Conservation (phyloP, 139 green algal genomes). For the Astrephomene gubernaculifera region DNA sequence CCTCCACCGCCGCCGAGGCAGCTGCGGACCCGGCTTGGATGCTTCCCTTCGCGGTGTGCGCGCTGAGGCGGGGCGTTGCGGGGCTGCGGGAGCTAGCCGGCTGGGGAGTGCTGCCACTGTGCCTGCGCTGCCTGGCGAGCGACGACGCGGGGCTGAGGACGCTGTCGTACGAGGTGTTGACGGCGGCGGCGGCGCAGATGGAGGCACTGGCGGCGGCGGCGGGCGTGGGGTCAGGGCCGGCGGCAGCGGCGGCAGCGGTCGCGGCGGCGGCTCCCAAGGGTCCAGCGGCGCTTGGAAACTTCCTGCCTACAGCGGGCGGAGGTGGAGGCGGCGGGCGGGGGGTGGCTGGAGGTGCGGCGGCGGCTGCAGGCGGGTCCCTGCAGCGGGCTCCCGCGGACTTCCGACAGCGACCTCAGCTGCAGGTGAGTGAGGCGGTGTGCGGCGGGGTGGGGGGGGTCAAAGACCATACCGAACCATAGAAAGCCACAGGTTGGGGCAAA, state of each 20-base stretch:
- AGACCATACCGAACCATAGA: not conserved
- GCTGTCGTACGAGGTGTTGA: constrained; percentile 19
- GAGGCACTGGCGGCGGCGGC: constrained; percentile 5
- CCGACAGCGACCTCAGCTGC: constrained; percentile 29
- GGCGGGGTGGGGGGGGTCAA: not conserved
- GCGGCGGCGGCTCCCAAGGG: no score
- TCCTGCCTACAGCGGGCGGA: not conserved
- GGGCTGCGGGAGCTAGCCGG: constrained; percentile 36
- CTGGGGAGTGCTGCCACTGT: constrained; percentile 65
- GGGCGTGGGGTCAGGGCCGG: not conserved
- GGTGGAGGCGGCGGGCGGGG: not conserved
- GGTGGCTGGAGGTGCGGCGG: constrained; percentile 41
- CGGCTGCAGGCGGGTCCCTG: not conserved
- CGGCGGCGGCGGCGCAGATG: constrained; percentile 23
- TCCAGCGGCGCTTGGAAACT: not conserved
- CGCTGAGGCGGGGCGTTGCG: constrained; percentile 51
- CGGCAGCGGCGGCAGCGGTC: not conserved
- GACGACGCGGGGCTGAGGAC: constrained; percentile 51
- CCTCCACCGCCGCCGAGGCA: not conserved
- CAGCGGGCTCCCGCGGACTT: not conserved
- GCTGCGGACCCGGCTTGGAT: constrained; percentile 69
- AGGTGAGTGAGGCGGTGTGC: constrained; percentile 8
- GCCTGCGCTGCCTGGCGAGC: constrained; percentile 61
- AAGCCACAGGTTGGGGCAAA: not conserved
- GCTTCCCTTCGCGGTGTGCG: constrained; percentile 58